Base-by-base conservation (phyloP, 1,284 basidiomycete species). In the Papiliotrema nemorosa region DNA sequence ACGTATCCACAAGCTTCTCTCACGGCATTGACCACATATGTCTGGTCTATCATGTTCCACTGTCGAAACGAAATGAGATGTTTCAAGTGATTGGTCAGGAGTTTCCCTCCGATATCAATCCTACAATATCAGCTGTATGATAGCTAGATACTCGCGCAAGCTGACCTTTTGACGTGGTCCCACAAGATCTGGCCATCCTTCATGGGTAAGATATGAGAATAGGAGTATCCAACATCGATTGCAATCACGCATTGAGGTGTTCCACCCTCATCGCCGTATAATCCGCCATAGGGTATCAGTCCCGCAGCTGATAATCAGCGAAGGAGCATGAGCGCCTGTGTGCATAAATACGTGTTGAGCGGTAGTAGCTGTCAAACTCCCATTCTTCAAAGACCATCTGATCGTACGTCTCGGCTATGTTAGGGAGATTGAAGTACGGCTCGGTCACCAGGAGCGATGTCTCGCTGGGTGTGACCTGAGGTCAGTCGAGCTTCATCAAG, bases 11-110 rank as follows among this genome's bases (percentile, higher is more conserved):
- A 92, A 13, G 80, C 75, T 67, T 85, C 89, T 70, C 94, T 92
- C 62, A 92, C 86, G 57, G 88, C 82, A 74, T 92, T 91, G 75
- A 96, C 86, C 63, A 97, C 86, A 72, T 87, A 83, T 1, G 89
- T 91, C 75, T 96, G 88, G 67, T 97, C 91, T 83, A 92, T 91
- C 88, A 97, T 90, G 72, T 97, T 91, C 87, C 90, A 94, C 67
- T 97, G 93, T 27, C 90, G 84, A 72, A 90, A 97, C 12, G 90
- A 94, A 12, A 94, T 83, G 44, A 92, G 80, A 67, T 93, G 89
- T 66, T 97, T 96, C 31, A 97, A 80, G 47, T 94, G 87, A 74
- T 96, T 97, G 24, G 93, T 97, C 50, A 97, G 74, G 13, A 97
- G 79, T 74, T 96, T 96, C 45, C 93, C 93, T 46, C 92, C 92